Conservation (phyloP, 345 rosid species). For the Punica granatum region DNA sequence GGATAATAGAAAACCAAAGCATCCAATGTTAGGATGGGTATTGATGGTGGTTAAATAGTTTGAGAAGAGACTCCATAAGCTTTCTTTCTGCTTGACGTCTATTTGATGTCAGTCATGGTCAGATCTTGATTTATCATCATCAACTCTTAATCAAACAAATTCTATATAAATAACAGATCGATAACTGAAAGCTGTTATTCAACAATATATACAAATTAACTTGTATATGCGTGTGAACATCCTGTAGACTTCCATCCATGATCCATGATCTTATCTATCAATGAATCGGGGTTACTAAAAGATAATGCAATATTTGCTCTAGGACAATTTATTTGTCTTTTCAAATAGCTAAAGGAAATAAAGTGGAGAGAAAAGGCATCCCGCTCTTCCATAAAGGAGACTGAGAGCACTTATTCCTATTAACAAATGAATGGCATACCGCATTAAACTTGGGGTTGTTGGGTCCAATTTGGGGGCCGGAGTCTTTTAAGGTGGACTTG, state of each 20-base stretch:
- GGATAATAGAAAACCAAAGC: not conserved
- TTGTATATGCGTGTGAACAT: not conserved
- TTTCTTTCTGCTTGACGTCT: not conserved
- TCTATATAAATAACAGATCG: not conserved
- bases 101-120: not conserved
- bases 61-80: not conserved
- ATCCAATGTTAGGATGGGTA: not conserved
- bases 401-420: not conserved
- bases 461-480: conserved; percentile 87
- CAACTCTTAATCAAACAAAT: not conserved
- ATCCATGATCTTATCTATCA: conserved; percentile 1
- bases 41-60: not conserved
- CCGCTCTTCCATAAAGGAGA: not conserved
- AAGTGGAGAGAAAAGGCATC: not conserved
- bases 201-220: not conserved
- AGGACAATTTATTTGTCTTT: not conserved
- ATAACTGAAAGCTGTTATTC: not conserved
- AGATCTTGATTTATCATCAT: not conserved
- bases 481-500: conserved; percentile 58
- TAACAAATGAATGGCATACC: conserved; percentile 29
- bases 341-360: not conserved
- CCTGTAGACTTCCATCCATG: not conserved
- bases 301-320: not conserved
- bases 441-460: conserved; percentile 76
- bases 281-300: not conserved